Conservation (phyloP, 1,284 basidiomycete species). For the Cryptococcus floricola region DNA sequence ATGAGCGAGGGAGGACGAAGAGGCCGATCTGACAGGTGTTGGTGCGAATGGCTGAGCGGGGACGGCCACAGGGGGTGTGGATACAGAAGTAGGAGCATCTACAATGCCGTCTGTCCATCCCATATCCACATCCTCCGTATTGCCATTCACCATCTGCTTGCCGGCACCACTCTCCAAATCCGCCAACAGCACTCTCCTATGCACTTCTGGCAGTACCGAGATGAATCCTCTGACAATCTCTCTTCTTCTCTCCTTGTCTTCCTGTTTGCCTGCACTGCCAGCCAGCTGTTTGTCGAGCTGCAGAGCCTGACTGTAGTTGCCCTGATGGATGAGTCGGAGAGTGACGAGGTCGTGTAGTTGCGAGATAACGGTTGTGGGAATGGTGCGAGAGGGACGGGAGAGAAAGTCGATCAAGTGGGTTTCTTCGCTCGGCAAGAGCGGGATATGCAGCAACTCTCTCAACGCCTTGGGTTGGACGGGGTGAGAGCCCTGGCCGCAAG, state of each 20-base stretch:
- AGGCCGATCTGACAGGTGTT: constrained; percentile 14
- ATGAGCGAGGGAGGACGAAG: constrained; percentile 7
- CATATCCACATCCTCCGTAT: constrained; percentile 25
- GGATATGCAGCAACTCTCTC: constrained; percentile 38
- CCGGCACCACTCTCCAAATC: constrained; percentile 19
- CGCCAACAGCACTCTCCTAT: constrained; percentile 48
- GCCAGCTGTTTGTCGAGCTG: constrained; percentile 61
- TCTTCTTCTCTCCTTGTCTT: constrained; percentile 53
- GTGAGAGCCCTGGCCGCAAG: constrained; percentile 24
- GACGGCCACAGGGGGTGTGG: constrained; percentile 4
- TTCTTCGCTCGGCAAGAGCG: constrained; percentile 39
- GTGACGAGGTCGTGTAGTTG: constrained; percentile 75
- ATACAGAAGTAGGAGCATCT: constrained; percentile 1
- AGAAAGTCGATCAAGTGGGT: constrained; percentile 40
- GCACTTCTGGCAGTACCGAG: constrained; percentile 58
- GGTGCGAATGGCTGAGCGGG: constrained; percentile 8
- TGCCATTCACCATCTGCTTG: constrained; percentile 14
- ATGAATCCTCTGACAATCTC: constrained; percentile 67
- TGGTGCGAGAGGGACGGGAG: constrained; percentile 49
- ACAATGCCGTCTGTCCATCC: constrained; percentile 4
- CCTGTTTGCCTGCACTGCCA: constrained; percentile 44
- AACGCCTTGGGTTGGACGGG: constrained; percentile 29
- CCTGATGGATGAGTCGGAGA: constrained; percentile 69
- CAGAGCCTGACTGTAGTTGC: constrained; percentile 66
- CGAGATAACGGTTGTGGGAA: constrained; percentile 55